These are phyloP conservation scores for Albugo laibachii DNA, from an alignment of 352 stramenopile genomes.

Conservation along the genomic window DNA sequence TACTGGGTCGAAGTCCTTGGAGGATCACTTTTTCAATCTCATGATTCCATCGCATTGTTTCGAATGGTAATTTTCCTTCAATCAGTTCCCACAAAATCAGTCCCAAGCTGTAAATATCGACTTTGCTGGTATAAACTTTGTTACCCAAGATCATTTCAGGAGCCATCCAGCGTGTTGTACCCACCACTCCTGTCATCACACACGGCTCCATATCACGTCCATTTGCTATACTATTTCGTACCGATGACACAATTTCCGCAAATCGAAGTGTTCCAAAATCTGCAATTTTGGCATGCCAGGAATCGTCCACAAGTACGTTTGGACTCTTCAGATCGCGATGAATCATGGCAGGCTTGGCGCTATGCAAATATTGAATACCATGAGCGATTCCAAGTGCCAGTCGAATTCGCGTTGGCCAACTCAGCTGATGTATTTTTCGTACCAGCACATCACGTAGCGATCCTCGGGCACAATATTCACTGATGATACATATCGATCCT, in stretches of 20 bases:
- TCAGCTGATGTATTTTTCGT: conserved; percentile 8
- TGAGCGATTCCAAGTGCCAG: conserved; percentile 59
- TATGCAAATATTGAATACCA: conserved; percentile 83
- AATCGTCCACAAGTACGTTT: conserved; percentile 79
- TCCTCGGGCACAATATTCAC: conserved; percentile 86
- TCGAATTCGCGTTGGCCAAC: conserved; percentile 61
- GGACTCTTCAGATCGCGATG: conserved; percentile 82
- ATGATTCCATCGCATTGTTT: conserved; percentile 67
- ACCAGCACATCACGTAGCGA: conserved; percentile 90
- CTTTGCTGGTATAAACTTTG: conserved; percentile 73
- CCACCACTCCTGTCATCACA: conserved; percentile 74
- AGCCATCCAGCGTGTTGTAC: conserved; percentile 79
- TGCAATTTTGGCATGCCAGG: conserved; percentile 80
- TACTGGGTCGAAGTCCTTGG: conserved; percentile 36
- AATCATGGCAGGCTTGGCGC: conserved; percentile 76
- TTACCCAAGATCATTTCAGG: conserved; percentile 76
- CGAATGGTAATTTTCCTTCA: conserved; percentile 61
- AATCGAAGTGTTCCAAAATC: conserved; percentile 79
- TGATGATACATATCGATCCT: conserved; percentile 87
- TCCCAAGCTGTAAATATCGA: conserved; percentile 79
- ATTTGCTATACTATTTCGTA: conserved; percentile 23
- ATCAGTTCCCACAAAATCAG: conserved; percentile 80
- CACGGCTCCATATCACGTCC: conserved; percentile 11
- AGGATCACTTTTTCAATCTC: conserved; percentile 73
- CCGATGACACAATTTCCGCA: conserved; percentile 64